Conservation (phyloP, 2,329 filamentous ascomycete genomes). For the Apiospora arundinis region DNA sequence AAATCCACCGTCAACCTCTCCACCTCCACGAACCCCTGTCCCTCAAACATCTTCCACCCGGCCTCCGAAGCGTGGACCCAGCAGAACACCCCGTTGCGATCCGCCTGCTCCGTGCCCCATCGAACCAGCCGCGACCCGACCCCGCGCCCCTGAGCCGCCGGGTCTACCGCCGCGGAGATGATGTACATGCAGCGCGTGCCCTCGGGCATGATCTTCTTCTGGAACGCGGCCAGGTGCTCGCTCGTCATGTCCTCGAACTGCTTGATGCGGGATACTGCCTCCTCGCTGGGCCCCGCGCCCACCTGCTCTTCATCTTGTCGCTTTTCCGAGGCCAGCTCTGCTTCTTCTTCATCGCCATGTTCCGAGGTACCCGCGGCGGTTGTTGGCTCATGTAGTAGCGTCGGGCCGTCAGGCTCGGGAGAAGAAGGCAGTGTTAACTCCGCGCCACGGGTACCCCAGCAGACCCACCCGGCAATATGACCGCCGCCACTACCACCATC, state of each 20-base stretch:
- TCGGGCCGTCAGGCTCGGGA: neutral
- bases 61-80: slow-evolving; percentile 45
- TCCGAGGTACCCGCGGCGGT: neutral
- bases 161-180: slow-evolving; percentile 40
- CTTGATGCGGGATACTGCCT: slow-evolving; percentile 29
- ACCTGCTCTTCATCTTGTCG: neutral
- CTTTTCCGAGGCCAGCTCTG: neutral
- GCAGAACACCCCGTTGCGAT: slow-evolving; percentile 37
- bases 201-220: slow-evolving; percentile 33
- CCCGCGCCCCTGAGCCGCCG: slow-evolving; percentile 40
- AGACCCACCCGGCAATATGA: slow-evolving; percentile 41
- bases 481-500: slow-evolving; percentile 26
- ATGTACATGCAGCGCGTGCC: slow-evolving; percentile 43
- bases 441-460: slow-evolving; percentile 42
- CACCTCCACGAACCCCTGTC: slow-evolving; percentile 34
- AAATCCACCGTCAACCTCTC: slow-evolving; percentile 23
- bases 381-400: slow-evolving; percentile 28
- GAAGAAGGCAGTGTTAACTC: slow-evolving; percentile 20
- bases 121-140: slow-evolving; percentile 42
- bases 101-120: slow-evolving; percentile 41
- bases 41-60: slow-evolving; percentile 38
- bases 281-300: neutral
- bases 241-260: slow-evolving; percentile 39
- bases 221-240: slow-evolving; percentile 39
- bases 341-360: neutral